Base-by-base conservation (phyloP, 208 protist species). In the Leishmania major region DNA sequence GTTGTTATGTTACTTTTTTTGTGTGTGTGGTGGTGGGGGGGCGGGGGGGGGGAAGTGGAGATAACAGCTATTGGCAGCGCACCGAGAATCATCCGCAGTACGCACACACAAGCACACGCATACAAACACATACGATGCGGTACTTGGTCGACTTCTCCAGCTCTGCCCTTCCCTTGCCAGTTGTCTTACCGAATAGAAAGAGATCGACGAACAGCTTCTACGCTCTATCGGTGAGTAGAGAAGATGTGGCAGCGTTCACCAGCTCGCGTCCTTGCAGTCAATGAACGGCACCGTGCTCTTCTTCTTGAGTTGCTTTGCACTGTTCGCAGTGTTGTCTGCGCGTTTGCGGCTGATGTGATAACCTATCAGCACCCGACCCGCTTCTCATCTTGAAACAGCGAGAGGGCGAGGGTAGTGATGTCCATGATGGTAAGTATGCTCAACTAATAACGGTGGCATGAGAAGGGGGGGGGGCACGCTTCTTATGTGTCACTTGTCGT, bases 401-500 rank as follows among this genome's bases (percentile, higher is more conserved):
- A 72, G 31, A 49, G 67, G 35, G 40, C 13, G 22, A 13, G 67
- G 67, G 40, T 2, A 72, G 67, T 19, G 40, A 70, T 43, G 37
- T 8, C 37, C 15, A 70, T 45, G 35, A 70, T 70, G 1, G 35
- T 22, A 10, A 45, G 35, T 70, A 70, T n/a, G 35, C 64, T 2
- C 17, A 19, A 28, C 37, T 40, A 17, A 13, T 13, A 49, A 6
- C 19, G 25, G 67, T 3, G 37, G 35, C 31, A 55, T 5, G 37
- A 37, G 40, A 79, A 70, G 28, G 28, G 28, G 11, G 49, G 49
- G 28, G 43, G 40, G 5, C 43, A 35, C 64, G 57, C 11, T 1
- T 80, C 57, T 37, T 71, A 11, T 10, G 22, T 64, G n/a, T 47
- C 64, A 77, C 40, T 75, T 57, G 49, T 85, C 71, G n/a, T 62